Percentiles rank a stretch among this genome's conserved stretches.
Evolutionary conservation across 257 asterid genomes (phyloP).

Genomic region (Lavandula angustifolia): DNA sequence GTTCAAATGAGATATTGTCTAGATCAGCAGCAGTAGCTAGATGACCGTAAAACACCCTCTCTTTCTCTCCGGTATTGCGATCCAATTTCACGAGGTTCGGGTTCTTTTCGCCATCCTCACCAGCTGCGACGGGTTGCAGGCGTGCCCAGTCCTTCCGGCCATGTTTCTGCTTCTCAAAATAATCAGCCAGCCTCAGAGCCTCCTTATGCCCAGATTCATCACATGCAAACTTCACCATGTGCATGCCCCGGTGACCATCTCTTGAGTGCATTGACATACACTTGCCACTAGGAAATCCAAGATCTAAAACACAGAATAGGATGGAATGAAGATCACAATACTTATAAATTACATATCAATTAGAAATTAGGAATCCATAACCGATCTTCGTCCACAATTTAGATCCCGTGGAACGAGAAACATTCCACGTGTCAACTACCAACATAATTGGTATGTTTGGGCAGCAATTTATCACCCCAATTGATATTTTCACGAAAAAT

Average conservation of each 20-base stretch:
- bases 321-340: too few species aligned
- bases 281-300: slow-evolving; percentile 77
- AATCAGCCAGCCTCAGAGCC: slow-evolving; percentile 63
- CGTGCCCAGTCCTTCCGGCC: slow-evolving; percentile 81
- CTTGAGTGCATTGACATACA: slow-evolving; percentile 71
- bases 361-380: background rate
- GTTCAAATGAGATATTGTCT: slow-evolving; percentile 75
- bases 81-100: slow-evolving; percentile 70
- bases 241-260: slow-evolving; percentile 86
- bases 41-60: slow-evolving; percentile 74
- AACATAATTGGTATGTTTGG: too few species aligned
- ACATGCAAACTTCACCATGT: slow-evolving; percentile 60
- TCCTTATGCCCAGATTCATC: slow-evolving; percentile 73
- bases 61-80: slow-evolving; percentile 57
- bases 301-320: slow-evolving; percentile 52
- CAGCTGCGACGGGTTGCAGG: slow-evolving; percentile 56
- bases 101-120: slow-evolving; percentile 72
- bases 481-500: background rate
- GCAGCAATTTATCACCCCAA: background rate
- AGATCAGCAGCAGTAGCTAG: slow-evolving; percentile 71
- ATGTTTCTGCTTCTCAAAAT: slow-evolving; percentile 59
- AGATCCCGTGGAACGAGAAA: slow-evolving; percentile 3
- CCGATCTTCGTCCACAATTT: background rate
- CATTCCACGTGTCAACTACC: background rate
- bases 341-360: slow-evolving; percentile 11